Evolutionary conservation across 1,139 yeast species (phyloP).

Genomic region (Debaryomyces singareniensis): DNA sequence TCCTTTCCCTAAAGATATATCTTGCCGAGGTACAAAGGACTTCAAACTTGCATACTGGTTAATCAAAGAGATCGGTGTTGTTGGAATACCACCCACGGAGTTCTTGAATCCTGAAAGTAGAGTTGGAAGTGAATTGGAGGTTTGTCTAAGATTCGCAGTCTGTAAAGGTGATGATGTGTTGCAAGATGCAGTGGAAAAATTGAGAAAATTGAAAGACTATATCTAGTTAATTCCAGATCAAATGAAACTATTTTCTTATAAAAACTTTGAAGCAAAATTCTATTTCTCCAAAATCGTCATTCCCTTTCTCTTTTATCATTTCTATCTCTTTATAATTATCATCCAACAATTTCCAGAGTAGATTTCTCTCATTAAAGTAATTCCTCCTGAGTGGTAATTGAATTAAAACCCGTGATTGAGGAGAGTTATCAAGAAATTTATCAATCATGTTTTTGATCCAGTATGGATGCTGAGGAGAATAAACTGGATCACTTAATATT

Average conservation of each 20-base stretch:
- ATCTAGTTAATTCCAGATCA: constrained; percentile 15
- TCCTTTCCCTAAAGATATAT: constrained; percentile 63
- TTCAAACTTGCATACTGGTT: constrained; percentile 90
- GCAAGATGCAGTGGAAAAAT: constrained; percentile 73
- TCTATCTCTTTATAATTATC: constrained; percentile 19
- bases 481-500: constrained; percentile 81
- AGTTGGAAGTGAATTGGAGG: constrained; percentile 71
- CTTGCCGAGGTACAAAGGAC: constrained; percentile 64
- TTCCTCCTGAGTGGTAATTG: constrained; percentile 71
- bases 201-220: constrained; percentile 63
- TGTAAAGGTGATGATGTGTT: constrained; percentile 84
- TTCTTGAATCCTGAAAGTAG: constrained; percentile 58
- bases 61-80: constrained; percentile 87
- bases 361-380: constrained; percentile 58
- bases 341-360: constrained; percentile 50
- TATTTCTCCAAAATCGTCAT: constrained; percentile 82
- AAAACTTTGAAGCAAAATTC: constrained; percentile 51
- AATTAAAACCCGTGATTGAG: constrained; percentile 45
- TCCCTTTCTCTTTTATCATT: constrained; percentile 47
- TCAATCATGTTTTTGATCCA: constrained; percentile 59
- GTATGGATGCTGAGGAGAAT: constrained; percentile 73
- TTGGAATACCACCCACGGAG: constrained; percentile 94
- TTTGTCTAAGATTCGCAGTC: constrained; percentile 86
- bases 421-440: constrained; percentile 27
- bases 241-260: constrained; percentile 4